Conservation (phyloP, 2,329 filamentous ascomycete genomes). For the Fusarium mundagurra region DNA sequence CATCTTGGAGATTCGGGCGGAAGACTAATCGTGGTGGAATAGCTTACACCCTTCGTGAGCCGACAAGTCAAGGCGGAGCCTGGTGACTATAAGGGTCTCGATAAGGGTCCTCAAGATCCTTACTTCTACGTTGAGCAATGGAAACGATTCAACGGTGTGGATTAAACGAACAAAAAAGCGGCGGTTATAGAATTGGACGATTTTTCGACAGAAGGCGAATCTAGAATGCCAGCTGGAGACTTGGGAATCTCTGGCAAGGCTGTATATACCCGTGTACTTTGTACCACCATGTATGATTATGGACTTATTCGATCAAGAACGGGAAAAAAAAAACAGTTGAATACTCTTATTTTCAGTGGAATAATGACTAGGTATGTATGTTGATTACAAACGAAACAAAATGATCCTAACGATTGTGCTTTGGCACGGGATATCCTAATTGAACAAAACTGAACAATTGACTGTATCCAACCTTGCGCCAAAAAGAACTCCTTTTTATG, state of each 20-base stretch:
- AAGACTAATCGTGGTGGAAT: conserved; percentile 28
- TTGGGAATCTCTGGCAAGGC: conserved; percentile 32
- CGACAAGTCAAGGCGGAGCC: conserved; percentile 62
- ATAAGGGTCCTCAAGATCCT: conserved; percentile 68
- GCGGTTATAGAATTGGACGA: neutral
- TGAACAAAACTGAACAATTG: conserved; percentile 24
- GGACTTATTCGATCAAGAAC: conserved; percentile 23
- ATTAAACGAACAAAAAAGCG: conserved; percentile 50
- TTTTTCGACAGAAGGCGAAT: neutral
- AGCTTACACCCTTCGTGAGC: conserved; percentile 86
- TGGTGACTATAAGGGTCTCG: conserved; percentile 64
- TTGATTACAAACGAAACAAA: conserved; percentile 15
- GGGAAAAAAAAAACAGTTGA: conserved; percentile 9
- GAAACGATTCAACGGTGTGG: conserved; percentile 74
- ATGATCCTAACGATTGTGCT: conserved; percentile 23
- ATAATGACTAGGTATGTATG: conserved; percentile 10
- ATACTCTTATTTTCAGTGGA: conserved; percentile 4
- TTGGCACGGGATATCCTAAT: conserved; percentile 23
- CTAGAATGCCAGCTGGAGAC: conserved; percentile 7
- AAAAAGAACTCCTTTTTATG: neutral
- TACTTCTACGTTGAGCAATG: conserved; percentile 70
- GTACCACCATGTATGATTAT: conserved; percentile 47
- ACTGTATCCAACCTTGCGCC: conserved; percentile 28
- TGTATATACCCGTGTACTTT: conserved; percentile 47
- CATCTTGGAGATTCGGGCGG: neutral